A percentile compares a stretch with the other conserved stretches of the same genome.
Evolutionary conservation across 2,329 filamentous ascomycete genomes (phyloP).

Genomic region (Sphaerostilbella broomeana): DNA sequence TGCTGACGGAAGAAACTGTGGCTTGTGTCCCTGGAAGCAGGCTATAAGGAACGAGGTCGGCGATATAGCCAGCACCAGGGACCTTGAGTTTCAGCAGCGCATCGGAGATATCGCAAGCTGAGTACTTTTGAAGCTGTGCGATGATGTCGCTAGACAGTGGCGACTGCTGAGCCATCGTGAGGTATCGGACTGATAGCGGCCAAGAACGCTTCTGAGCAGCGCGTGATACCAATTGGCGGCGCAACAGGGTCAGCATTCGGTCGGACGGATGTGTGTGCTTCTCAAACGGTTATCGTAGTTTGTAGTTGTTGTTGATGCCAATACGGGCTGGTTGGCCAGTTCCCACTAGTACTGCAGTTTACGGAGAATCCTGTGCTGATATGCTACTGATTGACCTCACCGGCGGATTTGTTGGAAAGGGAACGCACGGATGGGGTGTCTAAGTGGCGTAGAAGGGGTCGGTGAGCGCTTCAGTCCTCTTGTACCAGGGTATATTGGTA

Average conservation of each 20-base stretch:
- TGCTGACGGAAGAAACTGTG: conserved; percentile 25
- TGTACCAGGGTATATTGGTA: background rate
- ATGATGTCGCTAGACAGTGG: conserved; percentile 16
- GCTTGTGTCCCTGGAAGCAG: conserved; percentile 19
- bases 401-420: background rate
- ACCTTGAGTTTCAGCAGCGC: conserved; percentile 64
- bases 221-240: background rate
- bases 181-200: no score
- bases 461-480: no score
- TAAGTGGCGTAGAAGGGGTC: conserved; percentile 2
- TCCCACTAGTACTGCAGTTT: no score
- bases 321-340: no score
- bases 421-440: conserved; percentile 2
- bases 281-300: no score
- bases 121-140: conserved; percentile 31
- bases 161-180: conserved; percentile 6
- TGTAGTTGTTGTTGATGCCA: no score
- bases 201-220: no score
- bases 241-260: background rate
- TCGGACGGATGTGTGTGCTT: no score
- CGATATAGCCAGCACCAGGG: conserved; percentile 58
- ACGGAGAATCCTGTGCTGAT: no score
- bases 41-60: conserved; percentile 43
- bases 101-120: conserved; percentile 59
- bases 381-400: no score